Percentiles rank a stretch among this genome's conserved stretches.
phyloP scores from a whole-genome alignment of 345 rosid genomes.

The Salix brachista region DNA sequence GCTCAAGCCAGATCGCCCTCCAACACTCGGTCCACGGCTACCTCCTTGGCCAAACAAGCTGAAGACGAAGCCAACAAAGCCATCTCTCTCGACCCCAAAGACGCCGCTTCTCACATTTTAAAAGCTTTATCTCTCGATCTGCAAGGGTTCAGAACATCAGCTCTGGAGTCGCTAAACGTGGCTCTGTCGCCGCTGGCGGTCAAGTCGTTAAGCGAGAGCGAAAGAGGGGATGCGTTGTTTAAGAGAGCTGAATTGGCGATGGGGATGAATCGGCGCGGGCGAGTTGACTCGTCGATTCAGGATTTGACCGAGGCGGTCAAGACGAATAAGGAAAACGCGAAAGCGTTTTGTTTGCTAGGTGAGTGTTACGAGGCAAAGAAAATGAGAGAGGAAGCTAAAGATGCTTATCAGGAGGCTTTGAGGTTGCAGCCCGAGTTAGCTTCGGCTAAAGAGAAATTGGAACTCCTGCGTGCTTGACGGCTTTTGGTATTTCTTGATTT shows the following conservation, averaged over 20 bases:
- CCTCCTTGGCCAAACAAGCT: conserved; percentile 52
- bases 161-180: conserved; percentile 52
- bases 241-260: conserved; percentile 57
- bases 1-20: conserved; percentile 48
- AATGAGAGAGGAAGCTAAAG: conserved; percentile 42
- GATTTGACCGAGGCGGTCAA: conserved; percentile 46
- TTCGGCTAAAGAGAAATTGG: conserved; percentile 39
- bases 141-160: conserved; percentile 57
- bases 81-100: conserved; percentile 47
- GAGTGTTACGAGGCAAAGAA: conserved; percentile 55
- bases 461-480: conserved; percentile 21
- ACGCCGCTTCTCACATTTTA: conserved; percentile 62
- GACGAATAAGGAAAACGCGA: conserved; percentile 29
- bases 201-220: conserved; percentile 41
- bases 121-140: conserved; percentile 61
- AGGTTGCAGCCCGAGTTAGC: conserved; percentile 29
- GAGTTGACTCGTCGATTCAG: conserved; percentile 41
- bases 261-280: conserved; percentile 29
- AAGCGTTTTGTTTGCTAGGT: conserved; percentile 42
- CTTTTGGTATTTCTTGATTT: not conserved
- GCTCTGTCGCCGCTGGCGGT: conserved; percentile 55
- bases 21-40: conserved; percentile 37
- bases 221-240: conserved; percentile 54
- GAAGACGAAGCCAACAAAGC: conserved; percentile 48
- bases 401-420: conserved; percentile 45